Base-by-base conservation (phyloP, 1,284 basidiomycete species). In the Rhodofomes roseus region DNA sequence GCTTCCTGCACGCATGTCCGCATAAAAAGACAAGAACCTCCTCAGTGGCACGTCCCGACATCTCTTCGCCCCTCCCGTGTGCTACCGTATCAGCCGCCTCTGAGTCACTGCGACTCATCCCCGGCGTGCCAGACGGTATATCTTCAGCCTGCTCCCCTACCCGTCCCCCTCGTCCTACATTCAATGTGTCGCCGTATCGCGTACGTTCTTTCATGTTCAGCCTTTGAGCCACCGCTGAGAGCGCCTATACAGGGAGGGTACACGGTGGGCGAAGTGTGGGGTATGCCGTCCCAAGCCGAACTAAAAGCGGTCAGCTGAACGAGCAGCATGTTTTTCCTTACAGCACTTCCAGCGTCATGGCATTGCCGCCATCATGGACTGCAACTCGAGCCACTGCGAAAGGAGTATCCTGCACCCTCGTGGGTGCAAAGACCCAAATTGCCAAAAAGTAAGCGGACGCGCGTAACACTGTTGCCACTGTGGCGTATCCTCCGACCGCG, bases 311-410 rank as follows among this genome's bases (percentile, higher is more conserved):
- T 66, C 66, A 62, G 65, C 65, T 68, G 67, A 67, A 62, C 66
- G 48, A 60, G 54, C 23, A 39, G 54, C 22, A 54, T 56, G 25
- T 62, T 12, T 14, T 55, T 44, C 29, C 59, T 36, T 40, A 61
- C 64, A 89, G 88, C 87, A 90, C 70, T 90, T 89, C 70, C 87
- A 89, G 72, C 81, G 87, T 58, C 86, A 89, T 65, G 70, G 85
- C 43, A 79, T 90, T 60, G 76, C 83, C 50, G 87, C 85, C 55
- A 86, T 90, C 72, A 76, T 85, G 72, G 87, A 90, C 68, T 90
- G 87, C 74, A 82, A 77, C 70, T 83, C 81, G 25, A 66, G 68
- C 36, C 79, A 74, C 44, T 90, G 88, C 73, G 82, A 86, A 71
- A 78, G 79, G 65, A 90, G 87, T 66, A 80, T 81, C 59, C 76